These are phyloP conservation scores for Nevesoporus exiguus DNA, from an alignment of 768 basidiomycete genomes.

Conservation along the genomic window DNA sequence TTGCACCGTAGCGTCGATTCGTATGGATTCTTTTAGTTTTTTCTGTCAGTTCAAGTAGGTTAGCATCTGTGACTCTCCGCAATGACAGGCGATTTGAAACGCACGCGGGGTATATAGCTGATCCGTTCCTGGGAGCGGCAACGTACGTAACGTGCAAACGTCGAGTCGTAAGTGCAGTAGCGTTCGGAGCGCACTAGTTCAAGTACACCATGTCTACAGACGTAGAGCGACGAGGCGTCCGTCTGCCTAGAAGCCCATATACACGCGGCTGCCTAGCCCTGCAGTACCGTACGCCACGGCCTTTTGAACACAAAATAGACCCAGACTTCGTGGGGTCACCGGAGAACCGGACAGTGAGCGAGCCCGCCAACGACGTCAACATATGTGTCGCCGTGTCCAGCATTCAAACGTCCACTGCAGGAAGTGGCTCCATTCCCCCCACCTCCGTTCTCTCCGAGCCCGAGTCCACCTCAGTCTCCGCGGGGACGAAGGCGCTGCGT, in stretches of 20 bases:
- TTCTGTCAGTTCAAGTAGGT: conserved; percentile 6
- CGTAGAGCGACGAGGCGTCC: not conserved
- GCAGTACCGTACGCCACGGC: not conserved
- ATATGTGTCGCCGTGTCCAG: not conserved
- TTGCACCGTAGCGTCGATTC: conserved; percentile 19
- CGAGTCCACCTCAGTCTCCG: not conserved
- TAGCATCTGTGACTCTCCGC: not conserved
- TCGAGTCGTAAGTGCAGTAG: not conserved
- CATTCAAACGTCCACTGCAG: not conserved
- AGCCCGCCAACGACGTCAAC: not conserved
- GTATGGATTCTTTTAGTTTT: conserved; percentile 25
- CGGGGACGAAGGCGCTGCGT: not conserved
- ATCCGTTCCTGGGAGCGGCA: not conserved
- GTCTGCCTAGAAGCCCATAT: not conserved
- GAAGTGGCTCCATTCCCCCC: not conserved
- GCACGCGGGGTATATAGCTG: not conserved
- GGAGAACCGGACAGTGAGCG: not conserved
- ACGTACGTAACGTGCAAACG: not conserved
- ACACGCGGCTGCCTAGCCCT: not conserved
- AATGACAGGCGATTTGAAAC: conserved; percentile 9
- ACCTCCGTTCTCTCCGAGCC: not conserved
- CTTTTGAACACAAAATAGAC: not conserved
- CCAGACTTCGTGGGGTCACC: not conserved
- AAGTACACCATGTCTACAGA: not conserved
- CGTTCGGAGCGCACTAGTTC: not conserved